A percentile compares a stretch with the other conserved stretches of the same genome.
phyloP scores from a whole-genome alignment of 1,284 basidiomycete genomes.

The Irpex sp. region DNA sequence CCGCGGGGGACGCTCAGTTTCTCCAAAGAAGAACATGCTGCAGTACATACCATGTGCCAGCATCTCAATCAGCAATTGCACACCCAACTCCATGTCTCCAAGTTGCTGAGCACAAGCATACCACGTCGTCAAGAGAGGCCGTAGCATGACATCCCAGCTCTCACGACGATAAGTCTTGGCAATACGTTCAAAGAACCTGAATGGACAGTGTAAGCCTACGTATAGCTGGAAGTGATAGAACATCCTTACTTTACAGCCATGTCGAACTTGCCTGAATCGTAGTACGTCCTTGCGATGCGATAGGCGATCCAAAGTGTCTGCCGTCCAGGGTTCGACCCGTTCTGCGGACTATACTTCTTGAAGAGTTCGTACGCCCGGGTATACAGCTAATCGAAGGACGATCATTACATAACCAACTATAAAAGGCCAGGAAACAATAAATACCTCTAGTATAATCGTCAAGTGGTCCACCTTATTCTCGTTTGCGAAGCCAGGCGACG shows the following conservation, averaged over 20 bases:
- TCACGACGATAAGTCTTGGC: constrained; percentile 81
- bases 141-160: constrained; percentile 70
- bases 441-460: constrained; percentile 72
- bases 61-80: constrained; percentile 77
- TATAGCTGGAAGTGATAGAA: neutral
- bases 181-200: constrained; percentile 86
- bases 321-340: constrained; percentile 52
- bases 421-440: constrained; percentile 1
- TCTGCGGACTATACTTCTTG: constrained; percentile 62
- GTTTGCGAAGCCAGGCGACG: constrained; percentile 65
- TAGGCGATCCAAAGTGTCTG: constrained; percentile 83
- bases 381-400: constrained; percentile 57
- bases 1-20: neutral
- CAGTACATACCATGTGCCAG: constrained; percentile 61
- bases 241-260: constrained; percentile 69
- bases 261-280: constrained; percentile 72
- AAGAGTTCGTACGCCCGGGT: constrained; percentile 89
- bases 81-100: constrained; percentile 71
- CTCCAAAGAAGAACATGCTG: neutral
- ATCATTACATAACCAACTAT: neutral
- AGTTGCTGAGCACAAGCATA: constrained; percentile 76
- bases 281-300: constrained; percentile 83
- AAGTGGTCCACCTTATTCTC: constrained; percentile 90
- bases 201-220: neutral
- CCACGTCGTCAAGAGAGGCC: constrained; percentile 72